Evolutionary conservation across 2,329 filamentous ascomycete species (phyloP).

Genomic region (Sclerotinia trifoliorum): DNA sequence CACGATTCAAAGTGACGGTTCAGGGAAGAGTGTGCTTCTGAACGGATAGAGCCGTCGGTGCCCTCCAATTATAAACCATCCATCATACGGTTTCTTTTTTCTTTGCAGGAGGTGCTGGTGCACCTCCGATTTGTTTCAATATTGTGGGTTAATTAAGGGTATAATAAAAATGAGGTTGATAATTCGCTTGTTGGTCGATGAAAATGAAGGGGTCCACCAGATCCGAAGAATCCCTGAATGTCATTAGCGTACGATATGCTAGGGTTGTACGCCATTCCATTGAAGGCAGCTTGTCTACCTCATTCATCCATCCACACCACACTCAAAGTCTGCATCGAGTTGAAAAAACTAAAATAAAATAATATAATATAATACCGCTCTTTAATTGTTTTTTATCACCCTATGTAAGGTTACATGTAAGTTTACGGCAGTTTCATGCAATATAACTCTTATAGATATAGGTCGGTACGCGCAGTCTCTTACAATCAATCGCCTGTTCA

Average conservation of each 20-base stretch:
- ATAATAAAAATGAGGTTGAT: neutral
- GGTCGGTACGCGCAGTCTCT: conserved; percentile 17
- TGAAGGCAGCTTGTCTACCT: neutral
- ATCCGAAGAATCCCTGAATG: conserved; percentile 8
- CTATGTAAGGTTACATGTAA: conserved; percentile 12
- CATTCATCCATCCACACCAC: neutral
- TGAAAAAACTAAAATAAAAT: too few species aligned
- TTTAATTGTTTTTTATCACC: neutral
- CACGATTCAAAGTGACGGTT: neutral
- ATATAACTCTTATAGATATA: conserved; percentile 8
- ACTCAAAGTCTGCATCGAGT: neutral
- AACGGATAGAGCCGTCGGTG: neutral
- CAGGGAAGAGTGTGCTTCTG: neutral
- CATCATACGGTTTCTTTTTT: neutral
- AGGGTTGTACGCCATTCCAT: conserved; percentile 7
- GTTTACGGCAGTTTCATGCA: conserved; percentile 7
- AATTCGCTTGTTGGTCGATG: conserved; percentile 5
- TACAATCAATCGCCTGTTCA: conserved; percentile 1
- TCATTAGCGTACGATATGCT: neutral
- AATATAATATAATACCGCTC: neutral
- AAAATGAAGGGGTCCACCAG: conserved; percentile 5
- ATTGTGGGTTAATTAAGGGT: neutral
- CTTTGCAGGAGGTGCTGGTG: neutral
- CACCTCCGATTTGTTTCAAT: neutral
- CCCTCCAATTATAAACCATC: neutral